Evolutionary conservation across 1,139 yeast species (phyloP), one percentile per base, ranked within the genome.

Genomic region (Saccharomyces hybrid): DNA sequence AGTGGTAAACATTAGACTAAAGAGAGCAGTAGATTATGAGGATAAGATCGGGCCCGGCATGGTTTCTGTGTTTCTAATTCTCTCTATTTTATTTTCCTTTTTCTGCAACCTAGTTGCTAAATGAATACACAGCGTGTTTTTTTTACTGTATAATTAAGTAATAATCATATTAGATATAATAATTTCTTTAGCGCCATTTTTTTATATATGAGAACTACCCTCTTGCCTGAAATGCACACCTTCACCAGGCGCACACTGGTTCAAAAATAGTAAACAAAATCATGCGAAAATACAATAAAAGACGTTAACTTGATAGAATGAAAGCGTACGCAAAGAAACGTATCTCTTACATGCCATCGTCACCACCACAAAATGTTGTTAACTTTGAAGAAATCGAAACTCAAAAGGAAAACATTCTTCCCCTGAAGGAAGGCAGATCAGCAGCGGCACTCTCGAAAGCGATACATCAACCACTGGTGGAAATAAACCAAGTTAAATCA

Each of bases 11-110:
- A 89, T 93, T 62, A 82, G 99, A 68, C 80, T 82, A 60, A 88
- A 89, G 75, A 82, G 82, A 59, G 89, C 95, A 1, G 88, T 83
- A 31, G 80, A 88, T 59, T 93, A 93, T 67, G 96, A 88, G 62
- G 99, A 93, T 72, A 82, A 79, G 65, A 70, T 84, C 62, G 99
- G 99, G 1, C 98, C 98, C 23, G 85, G 86, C 59, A 77, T 83
- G 70, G 82, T 93, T 55, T 91, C 97, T 75, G 72, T 74, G 26
- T 86, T 86, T 54, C 76, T 93, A 62, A 84, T 88, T 6, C 73
- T 83, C 2, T 84, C 96, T 4, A 83, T 91, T 11, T 80, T 86
- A 31, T 78, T 83, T 52, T 85, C 95, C 23, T 90, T 88, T 68
- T 66, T 83, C 56, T 72, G 71, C 56, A 67, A 67, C 48, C 38